Base-by-base conservation (phyloP, 495 filamentous ascomycete species). In the Cudoniella acicularis region DNA sequence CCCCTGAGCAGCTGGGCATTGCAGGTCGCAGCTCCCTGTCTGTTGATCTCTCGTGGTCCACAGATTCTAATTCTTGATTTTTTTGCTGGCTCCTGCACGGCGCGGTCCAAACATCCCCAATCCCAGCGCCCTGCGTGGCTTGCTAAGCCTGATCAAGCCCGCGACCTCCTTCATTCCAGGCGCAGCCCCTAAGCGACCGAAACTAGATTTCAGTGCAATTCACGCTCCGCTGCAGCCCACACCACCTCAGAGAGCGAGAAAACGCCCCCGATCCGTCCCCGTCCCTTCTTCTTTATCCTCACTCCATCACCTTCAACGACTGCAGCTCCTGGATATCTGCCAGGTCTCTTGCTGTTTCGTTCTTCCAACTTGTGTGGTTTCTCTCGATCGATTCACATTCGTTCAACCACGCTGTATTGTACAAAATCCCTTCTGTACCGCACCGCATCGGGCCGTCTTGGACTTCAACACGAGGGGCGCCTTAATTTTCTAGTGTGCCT, bases 221-320 rank as follows among this genome's bases (percentile, higher is more conserved):
- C 30, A 36, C 30, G 30, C 30, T 36, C 30, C 13, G 30, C 30
- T 36, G 30, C 30, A n/a, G n/a, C n/a, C n/a, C n/a, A n/a, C n/a
- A 36, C 30, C 30, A 36, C 30, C 30, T 36, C 30, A 36, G 30
- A n/a, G n/a, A 36, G 30, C 30, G 30, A 36, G 13, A 36, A 36
- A 36, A 4, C 6, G 6, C 30, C 30, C 13, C 30, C 30, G 30
- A 36, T 36, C 30, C 30, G 30, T 36, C 30, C 4, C 30, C 30
- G 13, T 36, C 30, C 16, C 49, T 46, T 68, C 72, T 24, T 66
- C 10, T 69, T 68, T 60, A 64, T 67, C 20, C 71, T 65, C 45
- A 53, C 65, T 23, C 70, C 66, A 18, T 55, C 49, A 24, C 67
- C 68, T 51, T 70, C 64, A 52, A 74, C 22, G 69, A 50, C 25